Percentiles rank a stretch among this genome's conserved stretches.
Conservation (phyloP, 805 yeast genomes). For the Limtongia smithiae region DNA sequence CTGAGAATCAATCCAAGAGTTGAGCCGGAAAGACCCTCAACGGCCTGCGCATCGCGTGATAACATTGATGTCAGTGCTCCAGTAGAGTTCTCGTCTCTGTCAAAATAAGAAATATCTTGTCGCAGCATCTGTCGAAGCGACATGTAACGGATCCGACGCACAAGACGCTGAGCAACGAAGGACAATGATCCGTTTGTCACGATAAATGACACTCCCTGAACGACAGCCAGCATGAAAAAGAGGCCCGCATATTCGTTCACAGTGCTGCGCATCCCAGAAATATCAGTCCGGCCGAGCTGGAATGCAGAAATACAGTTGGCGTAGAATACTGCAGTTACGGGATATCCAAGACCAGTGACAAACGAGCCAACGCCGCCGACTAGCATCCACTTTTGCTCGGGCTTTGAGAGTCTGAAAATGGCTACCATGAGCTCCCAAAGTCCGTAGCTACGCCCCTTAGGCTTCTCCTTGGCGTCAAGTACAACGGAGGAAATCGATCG, state of each 20-base stretch:
- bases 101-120: conserved; percentile 35
- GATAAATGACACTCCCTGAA: conserved; percentile 18
- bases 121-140: conserved; percentile 32
- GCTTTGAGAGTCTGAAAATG: conserved; percentile 18
- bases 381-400: conserved; percentile 20
- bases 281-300: conserved; percentile 27
- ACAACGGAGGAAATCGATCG: conserved; percentile 22
- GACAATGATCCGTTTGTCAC: conserved; percentile 22
- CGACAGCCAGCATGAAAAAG: conserved; percentile 28
- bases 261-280: conserved; percentile 38
- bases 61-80: conserved; percentile 33
- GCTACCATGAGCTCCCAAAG: conserved; percentile 13
- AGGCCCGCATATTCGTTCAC: conserved; percentile 34
- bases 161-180: conserved; percentile 24
- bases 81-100: conserved; percentile 31
- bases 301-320: conserved; percentile 39
- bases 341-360: conserved; percentile 24
- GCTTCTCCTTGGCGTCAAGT: conserved; percentile 1
- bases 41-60: conserved; percentile 34
- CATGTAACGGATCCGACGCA: conserved; percentile 29
- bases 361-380: conserved; percentile 24
- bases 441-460: conserved; percentile 2
- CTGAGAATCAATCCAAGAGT: conserved; percentile 33
- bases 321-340: conserved; percentile 38
- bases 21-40: conserved; percentile 35